Base-by-base conservation (phyloP, 371 early-diverging fungal species). In the Mortierella sp. region DNA sequence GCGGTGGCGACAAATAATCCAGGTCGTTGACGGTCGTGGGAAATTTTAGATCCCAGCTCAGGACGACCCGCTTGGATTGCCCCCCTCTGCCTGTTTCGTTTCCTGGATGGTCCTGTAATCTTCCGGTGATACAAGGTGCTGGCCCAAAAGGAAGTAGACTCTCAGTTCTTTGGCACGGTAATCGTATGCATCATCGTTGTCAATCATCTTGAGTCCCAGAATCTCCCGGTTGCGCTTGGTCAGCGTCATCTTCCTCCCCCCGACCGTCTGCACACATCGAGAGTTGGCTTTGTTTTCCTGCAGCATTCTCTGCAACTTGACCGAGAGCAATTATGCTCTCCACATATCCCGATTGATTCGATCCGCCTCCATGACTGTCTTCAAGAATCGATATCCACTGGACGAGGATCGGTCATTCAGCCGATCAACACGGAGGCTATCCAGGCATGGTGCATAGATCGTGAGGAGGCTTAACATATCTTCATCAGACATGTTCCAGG, bases 391-490 rank as follows among this genome's bases (percentile, higher is more conserved):
- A 38, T 27, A 26, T 7, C 41, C 66, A 16, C 39, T 27, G 24
- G 21, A 26, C 7, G 53, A 8, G 1, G 13, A 45, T 1, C 31
- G 23, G 0, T 14, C 12, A 18, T 43, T 24, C 18, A 64, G 13
- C 16, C 19, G 41, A 12, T 27, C 34, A 18, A 57, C 9, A 1
- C 18, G 13, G 14, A 64, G n/a, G 13, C 5, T 21, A 12, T 56
- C 19, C 31, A 64, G 24, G n/a, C 26, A 42, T 14, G 64, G 64
- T 12, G 58, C 64, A 51, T 57, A 51, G 9, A 51, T 28, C 10
- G 64, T 57, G 21, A 64, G 13, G 14, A 57, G 51, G 6, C n/a
- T n/a, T 0, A 50, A 43, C 19, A 64, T 24, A 38, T 64, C 64
- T 2, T 27, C 24, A 4, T 31, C 43, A 0, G 64, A 34, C 18